A percentile compares a stretch with the other conserved stretches of the same genome.
phyloP scores from a whole-genome alignment of 2,329 filamentous ascomycete genomes.

The Verticillium longisporum region DNA sequence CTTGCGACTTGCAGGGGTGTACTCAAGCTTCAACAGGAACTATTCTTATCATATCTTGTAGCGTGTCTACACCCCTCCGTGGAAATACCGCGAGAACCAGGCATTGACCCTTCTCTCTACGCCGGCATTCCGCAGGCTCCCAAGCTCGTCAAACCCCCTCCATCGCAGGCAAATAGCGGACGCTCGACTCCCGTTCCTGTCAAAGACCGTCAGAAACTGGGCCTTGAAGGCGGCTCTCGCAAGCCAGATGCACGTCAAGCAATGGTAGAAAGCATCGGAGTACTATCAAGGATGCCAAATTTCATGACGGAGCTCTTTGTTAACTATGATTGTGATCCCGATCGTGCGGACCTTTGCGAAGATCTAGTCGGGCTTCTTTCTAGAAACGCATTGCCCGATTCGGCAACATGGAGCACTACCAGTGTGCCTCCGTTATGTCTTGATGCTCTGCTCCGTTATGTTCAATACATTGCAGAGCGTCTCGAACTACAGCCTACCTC shows the following conservation, averaged over 20 bases:
- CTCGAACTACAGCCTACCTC: conserved; percentile 61
- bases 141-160: conserved; percentile 71
- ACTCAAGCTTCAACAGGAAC: conserved; percentile 90
- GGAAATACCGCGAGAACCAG: conserved; percentile 83
- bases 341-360: conserved; percentile 86
- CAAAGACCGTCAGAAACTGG: conserved; percentile 86
- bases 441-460: conserved; percentile 82
- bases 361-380: conserved; percentile 91
- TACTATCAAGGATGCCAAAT: conserved; percentile 83
- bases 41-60: conserved; percentile 90
- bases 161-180: conserved; percentile 70
- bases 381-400: conserved; percentile 88
- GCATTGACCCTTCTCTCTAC: conserved; percentile 87
- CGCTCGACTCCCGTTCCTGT: conserved; percentile 85
- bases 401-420: conserved; percentile 97
- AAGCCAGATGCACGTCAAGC: conserved; percentile 95
- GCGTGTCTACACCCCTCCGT: conserved; percentile 91
- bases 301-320: conserved; percentile 95
- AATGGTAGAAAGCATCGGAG: conserved; percentile 95
- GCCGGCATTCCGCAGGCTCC: conserved; percentile 88
- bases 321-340: conserved; percentile 95
- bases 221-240: conserved; percentile 82
- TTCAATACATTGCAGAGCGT: conserved; percentile 86
- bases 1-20: conserved; percentile 85
- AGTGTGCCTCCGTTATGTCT: conserved; percentile 94